Conservation (phyloP, 176 grass and related monocot species). For the Aegilops umbellulata region DNA sequence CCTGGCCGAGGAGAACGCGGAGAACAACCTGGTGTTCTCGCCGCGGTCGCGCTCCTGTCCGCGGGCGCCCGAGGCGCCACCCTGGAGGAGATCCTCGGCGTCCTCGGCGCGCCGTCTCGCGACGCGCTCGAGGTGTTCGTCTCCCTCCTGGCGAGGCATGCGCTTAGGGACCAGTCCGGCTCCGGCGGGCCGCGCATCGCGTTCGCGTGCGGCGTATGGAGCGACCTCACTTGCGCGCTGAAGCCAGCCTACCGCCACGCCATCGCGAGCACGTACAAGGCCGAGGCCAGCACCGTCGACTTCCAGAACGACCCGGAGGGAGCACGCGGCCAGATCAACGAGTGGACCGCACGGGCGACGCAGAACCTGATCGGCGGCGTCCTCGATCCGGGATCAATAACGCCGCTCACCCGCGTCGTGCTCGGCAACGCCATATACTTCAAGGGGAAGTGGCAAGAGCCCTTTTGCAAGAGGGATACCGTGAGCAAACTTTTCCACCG, state of each 20-base stretch:
- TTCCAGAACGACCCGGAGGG: conserved; percentile 10
- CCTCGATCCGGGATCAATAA: neutral
- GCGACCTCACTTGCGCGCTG: conserved; percentile 7
- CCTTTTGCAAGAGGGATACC: neutral
- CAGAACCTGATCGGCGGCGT: neutral
- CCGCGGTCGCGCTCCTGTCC: conserved; percentile 18
- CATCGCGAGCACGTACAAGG: neutral
- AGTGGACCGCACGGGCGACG: neutral
- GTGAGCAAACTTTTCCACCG: conserved; percentile 11
- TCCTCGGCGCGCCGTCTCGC: neutral
- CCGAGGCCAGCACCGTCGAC: conserved; percentile 14
- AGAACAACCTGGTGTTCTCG: conserved; percentile 32
- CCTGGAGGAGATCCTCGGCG: neutral
- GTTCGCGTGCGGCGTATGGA: conserved; percentile 23
- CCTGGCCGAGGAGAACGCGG: neutral
- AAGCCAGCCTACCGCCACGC: conserved; percentile 6
- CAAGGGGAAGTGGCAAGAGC: conserved; percentile 25
- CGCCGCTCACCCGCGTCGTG: neutral
- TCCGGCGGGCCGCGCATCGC: neutral
- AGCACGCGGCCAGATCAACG: conserved; percentile 6
- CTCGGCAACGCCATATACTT: conserved; percentile 49
- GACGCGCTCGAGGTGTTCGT: neutral
- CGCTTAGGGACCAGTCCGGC: neutral
- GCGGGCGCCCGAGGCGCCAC: neutral
- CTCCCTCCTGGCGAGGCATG: neutral